Base-by-base conservation (phyloP, 306 rosid species). In the Argentina anserina region DNA sequence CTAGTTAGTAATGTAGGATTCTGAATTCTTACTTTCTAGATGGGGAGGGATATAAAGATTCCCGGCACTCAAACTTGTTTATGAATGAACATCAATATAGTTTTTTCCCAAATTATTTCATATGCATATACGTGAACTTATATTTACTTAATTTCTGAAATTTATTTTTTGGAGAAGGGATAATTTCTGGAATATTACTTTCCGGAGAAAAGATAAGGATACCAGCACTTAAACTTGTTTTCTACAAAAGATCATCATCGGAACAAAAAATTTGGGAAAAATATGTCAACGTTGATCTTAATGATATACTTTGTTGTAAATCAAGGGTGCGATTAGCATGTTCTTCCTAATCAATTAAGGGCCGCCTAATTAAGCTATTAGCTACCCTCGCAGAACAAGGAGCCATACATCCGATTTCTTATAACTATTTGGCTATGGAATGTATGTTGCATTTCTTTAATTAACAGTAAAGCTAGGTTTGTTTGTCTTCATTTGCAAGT, bases 401-500 rank as follows among this genome's bases (percentile, higher is more conserved):
- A 33, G 37, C 40, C 40, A 59, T 20, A 20, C 6, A 53, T 58
- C 20, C 28, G 7, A 58, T 4, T 26, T 26, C 63, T 55, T 8
- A 10, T 15, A 59, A 18, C 6, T 7, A 33, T 29, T 59, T 17
- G 40, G 59, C 18, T 39, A 31, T 20, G 74, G 78, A 81, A 76
- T 72, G 72, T 67, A 31, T 72, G 76, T 77, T 59, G 41, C 58
- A 76, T 28, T 65, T 39, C 5, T 39, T 64, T 37, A 64, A 39
- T 20, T 58, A 76, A 67, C 42, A 62, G 49, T 13, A 33, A 42
- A 72, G 69, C 63, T 10, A 36, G 47, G 63, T 52, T 42, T 29
- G 67, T 34, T 77, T 73, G 74, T 77, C 82, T 65, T 68, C 60
- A 67, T 53, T 53, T 52, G 65, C 37, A 69, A 73, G 59, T 37